These are phyloP conservation scores for Kingdonia uniflora DNA, from an alignment of 164 flowering plant species.

Conservation along the genomic window DNA sequence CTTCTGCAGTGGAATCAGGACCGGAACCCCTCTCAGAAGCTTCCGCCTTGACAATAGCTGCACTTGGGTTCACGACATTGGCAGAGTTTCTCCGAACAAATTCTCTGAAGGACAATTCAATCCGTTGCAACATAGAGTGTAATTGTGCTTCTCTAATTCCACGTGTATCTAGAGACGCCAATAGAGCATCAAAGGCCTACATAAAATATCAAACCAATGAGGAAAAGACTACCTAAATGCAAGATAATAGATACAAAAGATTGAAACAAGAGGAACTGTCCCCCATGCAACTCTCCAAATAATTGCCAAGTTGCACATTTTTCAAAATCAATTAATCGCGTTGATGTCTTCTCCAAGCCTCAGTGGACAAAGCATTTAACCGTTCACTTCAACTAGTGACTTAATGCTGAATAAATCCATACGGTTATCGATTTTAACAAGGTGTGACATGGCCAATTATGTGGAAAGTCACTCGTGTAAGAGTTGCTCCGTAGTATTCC, in stretches of 20 bases:
- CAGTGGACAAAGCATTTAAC: too few relatives aligned
- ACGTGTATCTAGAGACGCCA: slow-evolving; percentile 67
- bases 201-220: neutral
- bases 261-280: too few relatives aligned
- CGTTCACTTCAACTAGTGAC: too few relatives aligned
- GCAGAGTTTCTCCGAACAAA: slow-evolving; percentile 25
- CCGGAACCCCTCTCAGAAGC: slow-evolving; percentile 20
- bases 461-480: too few relatives aligned
- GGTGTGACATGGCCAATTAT: too few relatives aligned
- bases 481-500: too few relatives aligned
- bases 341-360: too few relatives aligned
- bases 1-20: slow-evolving; percentile 21
- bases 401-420: too few relatives aligned
- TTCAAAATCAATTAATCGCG: too few relatives aligned
- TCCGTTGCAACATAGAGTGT: slow-evolving; percentile 56
- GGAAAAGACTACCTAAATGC: neutral
- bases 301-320: too few relatives aligned
- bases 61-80: slow-evolving; percentile 7
- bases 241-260: slow-evolving; percentile 1
- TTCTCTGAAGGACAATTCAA: slow-evolving; percentile 60
- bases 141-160: slow-evolving; percentile 78
- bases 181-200: slow-evolving; percentile 73
- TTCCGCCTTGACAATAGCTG: slow-evolving; percentile 17
- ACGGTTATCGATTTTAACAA: too few relatives aligned
- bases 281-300: too few relatives aligned